A percentile compares a stretch with the other conserved stretches of the same genome.
Evolutionary conservation across 2,329 filamentous ascomycete genomes (phyloP).

Genomic region (Nemania diffusa): DNA sequence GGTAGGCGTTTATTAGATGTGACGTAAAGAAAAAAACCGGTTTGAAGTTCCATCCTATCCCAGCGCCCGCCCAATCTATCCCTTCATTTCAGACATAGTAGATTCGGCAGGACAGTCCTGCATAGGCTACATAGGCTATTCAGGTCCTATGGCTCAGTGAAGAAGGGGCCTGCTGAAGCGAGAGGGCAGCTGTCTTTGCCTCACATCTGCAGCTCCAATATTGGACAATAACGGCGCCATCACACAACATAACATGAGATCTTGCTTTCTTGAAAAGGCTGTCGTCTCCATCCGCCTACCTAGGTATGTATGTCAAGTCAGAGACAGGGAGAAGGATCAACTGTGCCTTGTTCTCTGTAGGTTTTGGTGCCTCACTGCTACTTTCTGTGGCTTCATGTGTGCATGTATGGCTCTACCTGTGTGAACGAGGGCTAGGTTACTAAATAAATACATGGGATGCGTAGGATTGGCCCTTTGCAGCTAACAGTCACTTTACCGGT

Average conservation of each 20-base stretch:
- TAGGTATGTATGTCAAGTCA: not conserved
- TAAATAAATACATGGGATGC: not conserved
- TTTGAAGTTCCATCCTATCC: constrained; percentile 21
- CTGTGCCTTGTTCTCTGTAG: constrained; percentile 4
- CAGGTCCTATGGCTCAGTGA: constrained; percentile 14
- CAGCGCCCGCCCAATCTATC: constrained; percentile 22
- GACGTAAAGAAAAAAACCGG: constrained; percentile 30
- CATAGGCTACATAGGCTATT: constrained; percentile 31
- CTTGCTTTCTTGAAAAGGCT: not conserved
- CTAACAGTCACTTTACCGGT: constrained; percentile 5
- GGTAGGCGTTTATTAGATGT: constrained; percentile 21
- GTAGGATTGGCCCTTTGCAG: not conserved
- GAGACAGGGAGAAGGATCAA: constrained; percentile 11
- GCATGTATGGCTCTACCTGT: constrained; percentile 9
- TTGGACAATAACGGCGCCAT: constrained; percentile 14
- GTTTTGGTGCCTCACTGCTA: constrained; percentile 7
- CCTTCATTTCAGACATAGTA: constrained; percentile 4
- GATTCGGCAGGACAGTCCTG: constrained; percentile 26
- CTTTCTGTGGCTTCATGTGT: constrained; percentile 10
- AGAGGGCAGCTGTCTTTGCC: constrained; percentile 11
- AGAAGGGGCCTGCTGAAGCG: constrained; percentile 24
- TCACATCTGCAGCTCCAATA: constrained; percentile 25
- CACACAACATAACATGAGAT: constrained; percentile 5
- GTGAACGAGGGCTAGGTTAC: constrained; percentile 2
- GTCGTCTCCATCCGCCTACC: not conserved